Base-by-base conservation (phyloP, 2,329 filamentous ascomycete genomes). In the Aspergillus hortae region DNA sequence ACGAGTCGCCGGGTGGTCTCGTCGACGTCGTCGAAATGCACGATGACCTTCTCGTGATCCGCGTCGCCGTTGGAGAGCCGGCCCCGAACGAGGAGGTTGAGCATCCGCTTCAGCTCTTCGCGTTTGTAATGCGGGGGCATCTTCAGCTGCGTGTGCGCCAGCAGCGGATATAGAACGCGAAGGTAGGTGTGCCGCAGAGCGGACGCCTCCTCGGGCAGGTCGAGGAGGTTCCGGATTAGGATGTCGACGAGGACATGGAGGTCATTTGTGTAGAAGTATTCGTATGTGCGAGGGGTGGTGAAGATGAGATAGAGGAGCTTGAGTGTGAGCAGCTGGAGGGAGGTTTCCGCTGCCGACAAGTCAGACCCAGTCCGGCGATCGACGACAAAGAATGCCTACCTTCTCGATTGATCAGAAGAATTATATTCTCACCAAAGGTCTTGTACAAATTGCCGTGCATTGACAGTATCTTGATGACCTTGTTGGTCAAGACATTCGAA, bases 221-320 rank as follows among this genome's bases (percentile, higher is more conserved):
- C 94, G 63, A 97, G 85, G n/a, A 99, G 79, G 65, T 99, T 99
- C 41, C 94, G 89, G 55, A 99, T 90, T 53, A 99, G 91, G 58
- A 99, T 94, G 66, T 99, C 94, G 44, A 97, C 80, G 14, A 99
- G 82, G 4, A 99, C 94, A 53, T 90, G 89, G 27, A 99, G 79
- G 66, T 99, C 94, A 67, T 99, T 99, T 25, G 91, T 96, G 72
- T 97, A 99, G 67, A 99, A 99, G 72, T 97, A 99, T 73, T 99
- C 94, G 69, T 94, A 90, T 0, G 94, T 99, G 14, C 88, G 83
- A 51, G 85, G 85, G 9, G 90, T 97, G 4, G 92, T 96, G 73
- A 99, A 99, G 9, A 99, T 81, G 33, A 99, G 83, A 72, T 97
- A 99, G 25, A 99, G 79, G 4, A 96, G 83, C 73, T 99, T 99